Evolutionary conservation across 2,329 filamentous ascomycete genomes (phyloP).

Genomic region (Alternaria burnsii): DNA sequence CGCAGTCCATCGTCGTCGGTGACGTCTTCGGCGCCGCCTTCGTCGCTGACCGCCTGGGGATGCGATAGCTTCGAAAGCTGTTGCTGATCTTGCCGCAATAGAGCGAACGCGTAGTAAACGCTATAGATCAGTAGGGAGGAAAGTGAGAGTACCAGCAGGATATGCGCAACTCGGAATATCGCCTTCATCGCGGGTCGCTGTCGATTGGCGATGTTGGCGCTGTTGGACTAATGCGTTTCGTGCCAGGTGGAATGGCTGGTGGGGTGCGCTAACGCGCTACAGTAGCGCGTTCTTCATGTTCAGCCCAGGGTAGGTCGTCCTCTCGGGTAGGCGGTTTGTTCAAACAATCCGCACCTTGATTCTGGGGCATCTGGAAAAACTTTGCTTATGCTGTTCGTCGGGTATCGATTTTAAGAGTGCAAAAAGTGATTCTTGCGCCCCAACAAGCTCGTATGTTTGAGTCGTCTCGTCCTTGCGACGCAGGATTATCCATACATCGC

Average conservation of each 20-base stretch:
- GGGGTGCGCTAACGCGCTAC: not conserved
- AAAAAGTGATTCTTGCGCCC: too few relatives aligned
- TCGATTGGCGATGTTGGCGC: not conserved
- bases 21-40: not conserved
- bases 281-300: not conserved
- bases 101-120: constrained; percentile 16
- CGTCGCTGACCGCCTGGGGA: not conserved
- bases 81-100: constrained; percentile 3
- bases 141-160: constrained; percentile 9
- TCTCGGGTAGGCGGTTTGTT: too few relatives aligned
- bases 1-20: not conserved
- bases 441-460: too few relatives aligned
- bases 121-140: constrained; percentile 10
- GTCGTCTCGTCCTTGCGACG: too few relatives aligned
- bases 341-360: too few relatives aligned
- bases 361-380: too few relatives aligned
- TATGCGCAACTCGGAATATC: constrained; percentile 9
- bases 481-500: too few relatives aligned
- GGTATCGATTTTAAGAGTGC: too few relatives aligned
- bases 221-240: not conserved
- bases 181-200: constrained; percentile 5
- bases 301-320: not conserved
- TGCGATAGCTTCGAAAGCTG: not conserved
- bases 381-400: too few relatives aligned
- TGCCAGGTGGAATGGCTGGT: not conserved